Evolutionary conservation across 352 stramenopile species (phyloP).

Genomic region (Bremia lactucae): DNA sequence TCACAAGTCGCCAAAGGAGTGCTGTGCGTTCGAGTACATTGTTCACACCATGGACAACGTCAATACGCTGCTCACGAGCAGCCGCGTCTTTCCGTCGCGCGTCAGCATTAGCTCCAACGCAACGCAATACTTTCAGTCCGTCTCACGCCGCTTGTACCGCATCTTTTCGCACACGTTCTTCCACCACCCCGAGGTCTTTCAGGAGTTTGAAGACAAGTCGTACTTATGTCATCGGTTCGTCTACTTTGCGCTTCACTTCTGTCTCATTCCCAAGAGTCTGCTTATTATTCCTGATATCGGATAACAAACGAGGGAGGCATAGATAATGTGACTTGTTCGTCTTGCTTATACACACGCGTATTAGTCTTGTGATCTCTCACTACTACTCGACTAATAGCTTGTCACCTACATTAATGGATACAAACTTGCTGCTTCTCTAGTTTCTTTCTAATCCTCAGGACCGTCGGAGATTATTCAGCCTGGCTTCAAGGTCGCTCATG

Average conservation of each 20-base stretch:
- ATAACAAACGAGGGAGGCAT: conserved; percentile 9
- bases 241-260: conserved; percentile 68
- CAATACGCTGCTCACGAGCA: conserved; percentile 75
- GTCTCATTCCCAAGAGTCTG: conserved; percentile 72
- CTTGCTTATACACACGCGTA: conserved; percentile 2
- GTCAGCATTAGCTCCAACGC: conserved; percentile 69
- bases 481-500: conserved; percentile 92
- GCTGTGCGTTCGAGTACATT: conserved; percentile 81
- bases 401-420: too few species aligned
- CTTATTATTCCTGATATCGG: conserved; percentile 76
- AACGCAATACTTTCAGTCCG: conserved; percentile 82
- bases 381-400: too few species aligned
- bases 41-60: conserved; percentile 83
- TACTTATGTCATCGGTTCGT: conserved; percentile 80
- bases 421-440: too few species aligned
- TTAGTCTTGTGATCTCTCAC: too few species aligned
- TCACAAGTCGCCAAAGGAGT: conserved; percentile 72
- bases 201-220: conserved; percentile 59
- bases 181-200: conserved; percentile 66
- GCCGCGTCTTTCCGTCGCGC: conserved; percentile 66
- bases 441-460: conserved; percentile 25
- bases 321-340: conserved; percentile 7
- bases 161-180: conserved; percentile 84
- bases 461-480: conserved; percentile 93
- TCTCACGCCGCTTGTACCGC: conserved; percentile 64